Conservation (phyloP, 2,329 filamentous ascomycete genomes). For the Ophiostoma ips region DNA sequence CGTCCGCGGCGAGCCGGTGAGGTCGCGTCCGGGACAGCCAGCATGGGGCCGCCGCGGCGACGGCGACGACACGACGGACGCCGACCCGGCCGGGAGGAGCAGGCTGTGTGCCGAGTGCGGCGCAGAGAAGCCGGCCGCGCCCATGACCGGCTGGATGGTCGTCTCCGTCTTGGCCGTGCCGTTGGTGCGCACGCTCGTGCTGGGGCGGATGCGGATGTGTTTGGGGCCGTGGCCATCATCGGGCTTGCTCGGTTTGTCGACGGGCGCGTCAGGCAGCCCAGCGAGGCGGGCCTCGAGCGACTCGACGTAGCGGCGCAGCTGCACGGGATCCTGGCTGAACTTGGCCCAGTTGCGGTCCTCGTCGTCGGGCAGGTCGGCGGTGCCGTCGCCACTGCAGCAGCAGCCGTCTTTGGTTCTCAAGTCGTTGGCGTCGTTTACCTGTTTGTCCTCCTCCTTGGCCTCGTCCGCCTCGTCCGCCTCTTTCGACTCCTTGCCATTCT, state of each 20-base stretch:
- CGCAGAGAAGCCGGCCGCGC: background rate
- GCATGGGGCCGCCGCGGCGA: background rate
- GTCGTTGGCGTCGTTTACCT: too few relatives aligned
- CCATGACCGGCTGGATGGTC: background rate
- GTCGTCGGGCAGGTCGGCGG: constrained; percentile 12
- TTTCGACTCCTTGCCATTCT: background rate
- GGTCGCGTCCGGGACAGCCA: background rate
- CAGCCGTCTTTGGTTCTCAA: too few relatives aligned
- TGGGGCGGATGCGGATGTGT: background rate
- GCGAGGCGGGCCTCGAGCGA: constrained; percentile 15
- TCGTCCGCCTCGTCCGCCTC: background rate
- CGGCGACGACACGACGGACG: background rate
- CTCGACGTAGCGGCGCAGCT: constrained; percentile 17
- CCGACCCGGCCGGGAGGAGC: constrained; percentile 1
- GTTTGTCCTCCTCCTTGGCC: background rate
- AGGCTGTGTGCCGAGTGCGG: constrained; percentile 3
- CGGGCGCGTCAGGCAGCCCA: constrained; percentile 5
- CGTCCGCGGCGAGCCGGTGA: background rate
- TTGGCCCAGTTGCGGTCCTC: constrained; percentile 15
- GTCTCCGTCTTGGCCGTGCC: background rate
- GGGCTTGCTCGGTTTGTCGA: background rate
- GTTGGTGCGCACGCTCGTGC: background rate
- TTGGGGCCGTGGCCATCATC: background rate
- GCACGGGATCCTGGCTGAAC: constrained; percentile 14
- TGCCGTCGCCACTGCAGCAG: background rate